Percentiles rank a stretch among this genome's conserved stretches.
Evolutionary conservation across 352 stramenopile genomes (phyloP).

Genomic region (Pythium graminicola): DNA sequence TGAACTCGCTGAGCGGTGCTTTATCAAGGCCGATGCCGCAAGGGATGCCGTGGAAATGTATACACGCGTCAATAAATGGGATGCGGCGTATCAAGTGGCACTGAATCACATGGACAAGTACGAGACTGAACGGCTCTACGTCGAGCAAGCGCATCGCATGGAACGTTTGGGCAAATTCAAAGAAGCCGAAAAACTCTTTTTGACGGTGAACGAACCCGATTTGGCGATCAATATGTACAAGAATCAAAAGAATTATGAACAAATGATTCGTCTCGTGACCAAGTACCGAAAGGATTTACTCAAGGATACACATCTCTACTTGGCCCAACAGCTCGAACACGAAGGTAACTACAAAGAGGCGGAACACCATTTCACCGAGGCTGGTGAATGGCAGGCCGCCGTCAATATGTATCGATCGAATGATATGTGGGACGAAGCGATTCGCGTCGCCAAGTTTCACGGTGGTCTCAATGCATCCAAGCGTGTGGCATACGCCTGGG

Average conservation of each 20-base stretch:
- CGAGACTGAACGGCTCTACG: slow-evolving; percentile 89
- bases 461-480: slow-evolving; percentile 89
- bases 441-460: slow-evolving; percentile 91
- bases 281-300: slow-evolving; percentile 91
- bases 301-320: slow-evolving; percentile 90
- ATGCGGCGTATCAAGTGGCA: slow-evolving; percentile 89
- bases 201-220: slow-evolving; percentile 90
- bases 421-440: slow-evolving; percentile 94
- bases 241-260: slow-evolving; percentile 93
- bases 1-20: slow-evolving; percentile 89
- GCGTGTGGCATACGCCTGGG: slow-evolving; percentile 91
- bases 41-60: slow-evolving; percentile 94
- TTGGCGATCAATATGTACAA: slow-evolving; percentile 97
- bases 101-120: slow-evolving; percentile 89
- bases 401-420: slow-evolving; percentile 95
- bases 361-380: slow-evolving; percentile 91
- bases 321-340: slow-evolving; percentile 91
- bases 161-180: slow-evolving; percentile 87
- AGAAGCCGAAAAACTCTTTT: slow-evolving; percentile 91
- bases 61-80: slow-evolving; percentile 90
- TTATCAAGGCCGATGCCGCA: slow-evolving; percentile 86
- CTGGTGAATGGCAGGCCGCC: slow-evolving; percentile 87
- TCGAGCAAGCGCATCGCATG: slow-evolving; percentile 90
- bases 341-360: slow-evolving; percentile 90
- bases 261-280: slow-evolving; percentile 93